These are phyloP conservation scores for Gossypium schwendimanii DNA, from an alignment of 441 rosid species.

Conservation along the genomic window DNA sequence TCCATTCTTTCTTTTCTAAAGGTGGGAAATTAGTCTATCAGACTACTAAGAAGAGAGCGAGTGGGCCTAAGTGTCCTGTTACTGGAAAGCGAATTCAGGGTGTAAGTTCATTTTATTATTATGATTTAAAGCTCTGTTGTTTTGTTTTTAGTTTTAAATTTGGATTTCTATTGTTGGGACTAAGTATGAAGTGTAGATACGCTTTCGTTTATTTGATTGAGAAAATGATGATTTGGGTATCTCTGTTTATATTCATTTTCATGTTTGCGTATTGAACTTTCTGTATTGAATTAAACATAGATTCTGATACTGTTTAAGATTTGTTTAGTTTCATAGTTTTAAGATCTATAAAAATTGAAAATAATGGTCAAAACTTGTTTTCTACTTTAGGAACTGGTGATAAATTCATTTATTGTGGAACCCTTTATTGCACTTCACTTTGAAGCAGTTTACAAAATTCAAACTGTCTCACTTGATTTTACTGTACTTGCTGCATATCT, in stretches of 20 bases:
- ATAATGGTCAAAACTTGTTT: neutral
- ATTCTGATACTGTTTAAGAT: neutral
- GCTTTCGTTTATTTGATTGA: neutral
- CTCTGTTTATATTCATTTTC: neutral
- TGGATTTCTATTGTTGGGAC: neutral
- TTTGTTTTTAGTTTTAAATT: neutral
- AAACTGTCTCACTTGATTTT: neutral
- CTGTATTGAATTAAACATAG: neutral
- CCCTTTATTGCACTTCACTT: neutral
- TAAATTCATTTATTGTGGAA: neutral
- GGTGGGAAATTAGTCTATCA: conserved; percentile 83
- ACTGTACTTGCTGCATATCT: neutral
- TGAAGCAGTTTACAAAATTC: neutral
- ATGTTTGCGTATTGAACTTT: neutral
- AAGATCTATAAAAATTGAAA: neutral
- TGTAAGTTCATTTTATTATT: conserved; percentile 28
- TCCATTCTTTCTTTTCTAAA: conserved; percentile 15
- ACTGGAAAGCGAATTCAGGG: conserved; percentile 85
- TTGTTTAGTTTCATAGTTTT: neutral
- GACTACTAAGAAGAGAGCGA: conserved; percentile 81
- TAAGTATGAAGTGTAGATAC: neutral
- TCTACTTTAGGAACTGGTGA: neutral
- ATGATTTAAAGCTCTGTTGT: neutral
- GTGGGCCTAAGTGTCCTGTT: conserved; percentile 78
- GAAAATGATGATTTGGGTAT: neutral